Percentiles rank a stretch among this genome's conserved stretches.
phyloP scores from a whole-genome alignment of 352 stramenopile species.

The Globisporangium parvum region DNA sequence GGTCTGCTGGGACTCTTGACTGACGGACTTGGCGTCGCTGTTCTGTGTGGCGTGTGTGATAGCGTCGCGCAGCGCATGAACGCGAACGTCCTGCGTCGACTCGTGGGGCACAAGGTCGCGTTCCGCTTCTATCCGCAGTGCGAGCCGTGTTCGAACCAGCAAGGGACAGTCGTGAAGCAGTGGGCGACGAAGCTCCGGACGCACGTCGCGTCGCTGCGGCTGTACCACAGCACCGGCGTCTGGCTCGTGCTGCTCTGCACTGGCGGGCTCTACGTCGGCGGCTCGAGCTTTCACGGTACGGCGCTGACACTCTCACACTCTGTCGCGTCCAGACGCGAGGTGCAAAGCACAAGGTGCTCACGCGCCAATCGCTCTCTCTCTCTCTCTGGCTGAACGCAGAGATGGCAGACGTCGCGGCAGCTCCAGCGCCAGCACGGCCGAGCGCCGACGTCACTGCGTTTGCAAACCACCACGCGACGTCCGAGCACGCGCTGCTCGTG shows the following conservation, averaged over 20 bases:
- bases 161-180: conserved; percentile 55
- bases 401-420: conserved; percentile 36
- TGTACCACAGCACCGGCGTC: conserved; percentile 72
- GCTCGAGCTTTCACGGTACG: conserved; percentile 50
- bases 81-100: conserved; percentile 25
- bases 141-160: conserved; percentile 75
- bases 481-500: conserved; percentile 40
- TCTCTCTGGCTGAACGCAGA: conserved; percentile 16
- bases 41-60: neutral
- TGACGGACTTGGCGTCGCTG: neutral
- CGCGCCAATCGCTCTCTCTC: neutral
- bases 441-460: conserved; percentile 14
- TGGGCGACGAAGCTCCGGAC: conserved; percentile 57
- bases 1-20: neutral
- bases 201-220: conserved; percentile 51
- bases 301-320: too few species aligned
- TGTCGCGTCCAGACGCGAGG: neutral
- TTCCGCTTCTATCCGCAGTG: conserved; percentile 87
- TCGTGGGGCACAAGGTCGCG: conserved; percentile 39
- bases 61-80: conserved; percentile 64
- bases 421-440: neutral
- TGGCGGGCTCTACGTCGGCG: conserved; percentile 61
- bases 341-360: neutral
- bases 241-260: conserved; percentile 83
- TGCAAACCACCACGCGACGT: conserved; percentile 19